Evolutionary conservation across 225 moss, liverwort and hornwort species (phyloP).

Genomic region (Anthoceros angustus): DNA sequence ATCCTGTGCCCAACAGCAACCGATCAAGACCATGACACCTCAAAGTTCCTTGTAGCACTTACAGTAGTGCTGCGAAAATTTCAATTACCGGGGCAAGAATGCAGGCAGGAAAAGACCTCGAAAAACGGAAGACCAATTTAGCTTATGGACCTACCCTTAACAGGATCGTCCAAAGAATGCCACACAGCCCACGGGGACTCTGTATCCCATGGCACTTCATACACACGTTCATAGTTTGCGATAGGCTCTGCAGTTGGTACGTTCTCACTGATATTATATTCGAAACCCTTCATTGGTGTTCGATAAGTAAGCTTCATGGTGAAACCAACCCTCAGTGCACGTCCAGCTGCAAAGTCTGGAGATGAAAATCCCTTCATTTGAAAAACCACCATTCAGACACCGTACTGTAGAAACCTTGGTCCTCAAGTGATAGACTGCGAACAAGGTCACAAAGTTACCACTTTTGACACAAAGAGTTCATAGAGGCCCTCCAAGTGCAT

Average conservation of each 20-base stretch:
- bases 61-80: background rate
- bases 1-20: conserved; percentile 34
- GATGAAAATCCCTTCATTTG: conserved; percentile 70
- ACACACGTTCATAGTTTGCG: conserved; percentile 36
- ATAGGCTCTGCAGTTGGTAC: conserved; percentile 24
- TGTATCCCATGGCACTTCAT: conserved; percentile 66
- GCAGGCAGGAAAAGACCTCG: background rate
- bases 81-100: background rate
- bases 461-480: conserved; percentile 83
- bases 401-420: background rate
- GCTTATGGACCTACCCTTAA: conserved; percentile 39
- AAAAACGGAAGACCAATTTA: background rate
- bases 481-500: conserved; percentile 97
- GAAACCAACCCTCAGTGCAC: conserved; percentile 64
- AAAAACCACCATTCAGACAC: background rate
- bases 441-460: conserved; percentile 33
- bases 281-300: conserved; percentile 46
- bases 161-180: conserved; percentile 76
- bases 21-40: background rate
- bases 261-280: conserved; percentile 18
- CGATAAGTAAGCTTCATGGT: conserved; percentile 86
- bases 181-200: conserved; percentile 82
- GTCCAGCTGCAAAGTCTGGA: conserved; percentile 43
- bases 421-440: conserved; percentile 14
- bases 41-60: background rate